Conservation (phyloP, 2,329 filamentous ascomycete species). For the Cladorrhinum sp. region DNA sequence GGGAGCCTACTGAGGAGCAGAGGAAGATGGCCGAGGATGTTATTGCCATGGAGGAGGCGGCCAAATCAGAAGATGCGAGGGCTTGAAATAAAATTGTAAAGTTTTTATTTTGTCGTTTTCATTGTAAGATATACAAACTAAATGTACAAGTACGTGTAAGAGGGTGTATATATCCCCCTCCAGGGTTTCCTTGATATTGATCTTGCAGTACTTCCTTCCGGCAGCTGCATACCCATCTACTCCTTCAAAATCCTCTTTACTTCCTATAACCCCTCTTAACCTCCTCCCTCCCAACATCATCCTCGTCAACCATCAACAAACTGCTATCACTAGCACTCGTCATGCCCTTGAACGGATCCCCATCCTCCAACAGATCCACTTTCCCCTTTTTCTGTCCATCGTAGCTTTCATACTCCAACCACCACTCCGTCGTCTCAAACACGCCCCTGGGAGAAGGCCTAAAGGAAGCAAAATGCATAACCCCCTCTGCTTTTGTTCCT, state of each 20-base stretch:
- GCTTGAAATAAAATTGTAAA: constrained; percentile 4
- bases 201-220: not conserved
- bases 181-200: not conserved
- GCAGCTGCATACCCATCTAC: not conserved
- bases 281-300: constrained; percentile 21
- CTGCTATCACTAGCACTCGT: constrained; percentile 36
- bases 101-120: constrained; percentile 25
- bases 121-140: constrained; percentile 20
- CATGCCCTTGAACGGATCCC: constrained; percentile 63
- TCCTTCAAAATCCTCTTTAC: constrained; percentile 34
- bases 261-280: constrained; percentile 50
- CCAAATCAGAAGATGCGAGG: constrained; percentile 12
- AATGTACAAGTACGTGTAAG: constrained; percentile 16
- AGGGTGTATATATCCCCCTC: not conserved
- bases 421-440: constrained; percentile 92
- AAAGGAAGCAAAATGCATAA: constrained; percentile 77
- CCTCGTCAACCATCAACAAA: constrained; percentile 17
- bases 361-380: constrained; percentile 72
- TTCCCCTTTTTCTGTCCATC: constrained; percentile 2
- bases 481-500: constrained; percentile 66
- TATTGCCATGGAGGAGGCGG: constrained; percentile 20
- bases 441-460: constrained; percentile 57
- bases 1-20: constrained; percentile 17
- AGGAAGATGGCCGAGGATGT: constrained; percentile 20
- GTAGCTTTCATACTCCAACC: constrained; percentile 57